Evolutionary conservation across 163 green algal genomes (phyloP), one percentile per base, ranked within the genome.

Genomic region (Scenedesmus sp.): DNA sequence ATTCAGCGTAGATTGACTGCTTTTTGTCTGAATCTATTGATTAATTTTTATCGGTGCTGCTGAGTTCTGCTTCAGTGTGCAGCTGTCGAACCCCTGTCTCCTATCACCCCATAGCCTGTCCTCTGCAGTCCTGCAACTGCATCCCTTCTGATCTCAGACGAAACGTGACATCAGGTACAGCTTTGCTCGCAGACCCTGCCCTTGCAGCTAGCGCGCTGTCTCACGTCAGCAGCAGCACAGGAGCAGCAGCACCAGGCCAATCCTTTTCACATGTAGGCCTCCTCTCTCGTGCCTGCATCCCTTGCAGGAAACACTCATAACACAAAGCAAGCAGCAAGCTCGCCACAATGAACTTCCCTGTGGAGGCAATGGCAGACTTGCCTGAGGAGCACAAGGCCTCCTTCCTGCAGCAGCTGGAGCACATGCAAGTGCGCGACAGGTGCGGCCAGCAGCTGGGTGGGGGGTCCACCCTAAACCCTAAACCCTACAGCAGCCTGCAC

Each of bases 381-480:
- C 96, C 96, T 3, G 92, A 96, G 3, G 96, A 97, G 10, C 96
- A 98, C 62, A 97, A 97, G 91, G 81, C 95, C 85, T 89, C 95
- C 77, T 94, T 99, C 3, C 93, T 97, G 55, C 92, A 96, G 46
- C 91, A 95, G 10, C 96, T 99, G 82, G 97, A 99, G 92, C 91
- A 97, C 87, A 98, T 98, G 97, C 97, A 99, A 96, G 94, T 99
- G 5, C 93, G 97, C 23, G 97, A 99, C 93, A 99, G 97, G 97
- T 99, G 84, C 13, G 93, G 34, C 34, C 34, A 46, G 34, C 34
- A 46, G 34, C 34, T 76, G 62, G 18, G 2, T 26, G 76, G 64
- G 52, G 59, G 20, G 3, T 23, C 84, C 8, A 64, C 20, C 26
- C 52, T 20, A 86, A 15, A 86, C 15, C 46, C 0, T 26, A 46